These are phyloP conservation scores for Pseudogymnoascus sp. DNA, from an alignment of 2,329 filamentous ascomycete genomes.

Conservation along the genomic window DNA sequence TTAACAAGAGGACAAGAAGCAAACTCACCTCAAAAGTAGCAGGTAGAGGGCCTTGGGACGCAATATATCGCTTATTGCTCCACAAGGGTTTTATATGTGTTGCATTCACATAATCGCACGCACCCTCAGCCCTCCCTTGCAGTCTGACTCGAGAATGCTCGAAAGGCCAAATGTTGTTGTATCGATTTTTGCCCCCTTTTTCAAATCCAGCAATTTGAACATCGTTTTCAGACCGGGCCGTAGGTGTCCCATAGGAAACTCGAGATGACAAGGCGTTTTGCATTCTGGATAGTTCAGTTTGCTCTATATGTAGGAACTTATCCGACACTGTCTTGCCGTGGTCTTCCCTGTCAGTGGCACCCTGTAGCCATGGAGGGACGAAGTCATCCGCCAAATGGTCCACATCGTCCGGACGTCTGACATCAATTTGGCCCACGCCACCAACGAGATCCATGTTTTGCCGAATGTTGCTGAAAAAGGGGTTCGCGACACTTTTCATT, in stretches of 20 bases:
- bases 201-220: constrained; percentile 87
- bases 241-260: constrained; percentile 47
- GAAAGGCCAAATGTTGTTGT: constrained; percentile 96
- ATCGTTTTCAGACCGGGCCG: constrained; percentile 18
- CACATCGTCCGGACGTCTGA: constrained; percentile 51
- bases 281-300: constrained; percentile 86
- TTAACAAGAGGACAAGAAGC: neutral
- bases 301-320: constrained; percentile 77
- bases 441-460: constrained; percentile 94
- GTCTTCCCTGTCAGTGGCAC: constrained; percentile 59
- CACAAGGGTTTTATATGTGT: constrained; percentile 73
- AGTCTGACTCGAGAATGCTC: constrained; percentile 86
- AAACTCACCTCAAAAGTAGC: constrained; percentile 75
- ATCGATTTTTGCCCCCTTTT: constrained; percentile 89
- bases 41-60: constrained; percentile 87
- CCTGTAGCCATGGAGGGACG: constrained; percentile 70
- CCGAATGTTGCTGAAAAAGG: constrained; percentile 92
- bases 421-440: constrained; percentile 75
- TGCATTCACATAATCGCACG: constrained; percentile 93
- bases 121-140: constrained; percentile 55
- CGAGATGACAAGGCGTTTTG: constrained; percentile 63
- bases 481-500: constrained; percentile 63
- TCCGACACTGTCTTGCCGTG: constrained; percentile 75
- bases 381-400: constrained; percentile 35
- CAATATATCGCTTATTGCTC: constrained; percentile 90